phyloP scores from a whole-genome alignment of 208 protist genomes.

The Acanthamoeba castellanii region DNA sequence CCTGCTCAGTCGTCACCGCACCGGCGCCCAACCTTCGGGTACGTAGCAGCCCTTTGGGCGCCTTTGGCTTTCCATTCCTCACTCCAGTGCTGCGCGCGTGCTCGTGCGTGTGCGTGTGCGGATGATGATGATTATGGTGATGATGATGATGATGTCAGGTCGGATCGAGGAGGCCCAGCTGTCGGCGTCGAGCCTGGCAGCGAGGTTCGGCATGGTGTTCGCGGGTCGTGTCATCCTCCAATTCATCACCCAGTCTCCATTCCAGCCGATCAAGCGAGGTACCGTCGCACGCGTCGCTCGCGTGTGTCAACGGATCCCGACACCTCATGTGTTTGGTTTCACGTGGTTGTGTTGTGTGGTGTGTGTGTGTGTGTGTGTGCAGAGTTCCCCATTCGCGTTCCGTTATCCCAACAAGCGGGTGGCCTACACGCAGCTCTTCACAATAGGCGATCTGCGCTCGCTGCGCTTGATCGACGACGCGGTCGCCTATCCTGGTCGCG shows the following conservation, averaged over 20 bases:
- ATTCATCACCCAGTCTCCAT: conserved; percentile 26
- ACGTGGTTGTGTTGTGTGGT: not conserved
- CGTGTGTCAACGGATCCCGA: no score
- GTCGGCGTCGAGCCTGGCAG: not conserved
- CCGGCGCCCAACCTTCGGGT: no score
- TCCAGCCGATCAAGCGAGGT: not conserved
- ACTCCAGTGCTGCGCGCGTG: not conserved
- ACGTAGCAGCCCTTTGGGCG: not conserved
- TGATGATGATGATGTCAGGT: not conserved
- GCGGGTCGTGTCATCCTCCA: not conserved
- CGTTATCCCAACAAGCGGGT: not conserved
- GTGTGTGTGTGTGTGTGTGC: no score
- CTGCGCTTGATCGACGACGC: conserved; percentile 6
- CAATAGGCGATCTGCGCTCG: not conserved
- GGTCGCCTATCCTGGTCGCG: not conserved
- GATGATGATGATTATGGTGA: not conserved
- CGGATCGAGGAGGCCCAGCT: not conserved
- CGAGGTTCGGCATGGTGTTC: not conserved
- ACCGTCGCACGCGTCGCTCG: not conserved
- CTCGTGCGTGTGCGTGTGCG: not conserved
- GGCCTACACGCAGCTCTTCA: not conserved
- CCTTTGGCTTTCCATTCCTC: not conserved
- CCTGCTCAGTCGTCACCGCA: no score
- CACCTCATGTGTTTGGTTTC: not conserved
- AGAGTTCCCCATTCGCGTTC: conserved; percentile 15